phyloP scores from a whole-genome alignment of 257 asterid species.

The Solanum chilense region DNA sequence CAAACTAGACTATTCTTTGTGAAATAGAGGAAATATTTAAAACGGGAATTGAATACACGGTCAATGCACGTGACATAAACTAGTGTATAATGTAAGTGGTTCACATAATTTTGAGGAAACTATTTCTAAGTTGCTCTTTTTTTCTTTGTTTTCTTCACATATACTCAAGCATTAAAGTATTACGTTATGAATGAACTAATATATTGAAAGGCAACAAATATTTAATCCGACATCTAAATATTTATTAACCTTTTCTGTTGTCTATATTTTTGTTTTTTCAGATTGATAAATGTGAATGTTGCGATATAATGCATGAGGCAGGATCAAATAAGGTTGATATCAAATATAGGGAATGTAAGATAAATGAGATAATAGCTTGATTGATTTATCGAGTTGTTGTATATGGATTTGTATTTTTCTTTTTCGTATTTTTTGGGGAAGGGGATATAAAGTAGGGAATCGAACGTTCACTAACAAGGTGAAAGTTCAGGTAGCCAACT shows the following conservation, averaged over 20 bases:
- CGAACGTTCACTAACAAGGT: no score
- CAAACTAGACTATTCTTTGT: no score
- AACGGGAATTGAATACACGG: no score
- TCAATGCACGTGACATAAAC: not conserved
- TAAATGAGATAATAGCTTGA: constrained; percentile 17
- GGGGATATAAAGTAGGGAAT: no score
- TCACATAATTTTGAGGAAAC: no score
- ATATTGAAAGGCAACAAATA: not conserved
- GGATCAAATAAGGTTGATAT: not conserved
- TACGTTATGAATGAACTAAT: not conserved
- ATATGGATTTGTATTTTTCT: not conserved
- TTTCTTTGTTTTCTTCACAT: not conserved
- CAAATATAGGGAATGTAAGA: constrained; percentile 12
- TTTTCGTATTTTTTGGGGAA: not conserved
- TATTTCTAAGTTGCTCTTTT: not conserved
- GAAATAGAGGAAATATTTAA: no score
- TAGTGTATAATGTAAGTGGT: no score
- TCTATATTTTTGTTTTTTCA: not conserved
- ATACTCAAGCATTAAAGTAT: not conserved
- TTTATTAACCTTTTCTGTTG: not conserved
- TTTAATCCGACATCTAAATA: not conserved
- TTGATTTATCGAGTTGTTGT: not conserved
- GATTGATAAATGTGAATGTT: constrained; percentile 23
- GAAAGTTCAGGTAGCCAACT: not conserved
- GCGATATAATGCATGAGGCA: constrained; percentile 3